Evolutionary conservation across 2,329 filamentous ascomycete species (phyloP).

Genomic region (Penicillium sp.): DNA sequence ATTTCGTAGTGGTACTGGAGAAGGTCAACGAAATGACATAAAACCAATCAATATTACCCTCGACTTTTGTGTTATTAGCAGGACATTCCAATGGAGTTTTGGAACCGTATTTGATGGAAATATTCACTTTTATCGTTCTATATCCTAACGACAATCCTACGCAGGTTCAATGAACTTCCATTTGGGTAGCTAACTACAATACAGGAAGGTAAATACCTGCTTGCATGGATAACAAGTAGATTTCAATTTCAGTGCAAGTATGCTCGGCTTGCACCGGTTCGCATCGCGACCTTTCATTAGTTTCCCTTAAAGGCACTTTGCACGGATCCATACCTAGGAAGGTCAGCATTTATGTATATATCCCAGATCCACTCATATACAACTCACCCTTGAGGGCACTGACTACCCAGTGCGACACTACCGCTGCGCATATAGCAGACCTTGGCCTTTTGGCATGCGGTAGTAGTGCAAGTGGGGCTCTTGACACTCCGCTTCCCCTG

Average conservation of each 20-base stretch:
- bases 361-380: not conserved
- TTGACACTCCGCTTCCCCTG: constrained; percentile 53
- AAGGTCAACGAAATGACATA: not conserved
- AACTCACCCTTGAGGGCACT: constrained; percentile 52
- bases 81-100: constrained; percentile 15
- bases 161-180: no score
- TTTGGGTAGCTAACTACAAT: no score
- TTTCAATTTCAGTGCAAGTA: not conserved
- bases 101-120: not conserved
- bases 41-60: not conserved
- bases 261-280: not conserved
- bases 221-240: not conserved
- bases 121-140: not conserved
- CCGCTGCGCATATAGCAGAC: constrained; percentile 60
- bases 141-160: no score
- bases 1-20: not conserved
- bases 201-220: not conserved
- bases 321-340: constrained; percentile 38
- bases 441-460: constrained; percentile 53
- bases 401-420: constrained; percentile 50
- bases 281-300: not conserved
- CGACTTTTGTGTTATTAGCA: constrained; percentile 17
- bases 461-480: constrained; percentile 53
- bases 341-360: constrained; percentile 2
- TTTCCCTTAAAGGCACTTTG: constrained; percentile 36